A percentile compares a stretch with the other conserved stretches of the same genome.
Conservation (phyloP, 306 rosid species). For the Delonix regia region DNA sequence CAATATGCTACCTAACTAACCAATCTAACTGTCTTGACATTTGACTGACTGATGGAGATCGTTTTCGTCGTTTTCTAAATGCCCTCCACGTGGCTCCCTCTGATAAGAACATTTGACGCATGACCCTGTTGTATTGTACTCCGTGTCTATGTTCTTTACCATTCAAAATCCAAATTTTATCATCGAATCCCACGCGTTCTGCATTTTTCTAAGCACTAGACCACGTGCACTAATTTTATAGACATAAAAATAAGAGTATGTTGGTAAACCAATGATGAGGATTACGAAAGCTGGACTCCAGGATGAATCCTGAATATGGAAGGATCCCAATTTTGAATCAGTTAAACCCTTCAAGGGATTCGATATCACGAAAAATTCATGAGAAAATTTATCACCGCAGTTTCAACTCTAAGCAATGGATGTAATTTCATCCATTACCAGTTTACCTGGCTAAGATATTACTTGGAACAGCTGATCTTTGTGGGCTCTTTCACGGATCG, state of each 20-base stretch:
- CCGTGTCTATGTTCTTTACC: slow-evolving; percentile 13
- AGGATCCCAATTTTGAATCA: slow-evolving; percentile 79
- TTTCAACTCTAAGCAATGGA: slow-evolving; percentile 66
- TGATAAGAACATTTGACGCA: not conserved
- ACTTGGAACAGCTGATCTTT: slow-evolving; percentile 31
- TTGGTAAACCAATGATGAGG: slow-evolving; percentile 82
- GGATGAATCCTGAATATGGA: slow-evolving; percentile 79
- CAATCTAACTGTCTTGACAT: slow-evolving; percentile 3
- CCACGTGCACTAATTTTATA: too few species aligned
- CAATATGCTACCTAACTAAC: not conserved
- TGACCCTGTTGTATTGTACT: not conserved
- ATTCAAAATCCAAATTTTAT: not conserved
- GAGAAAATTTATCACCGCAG: slow-evolving; percentile 90
- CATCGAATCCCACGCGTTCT: not conserved
- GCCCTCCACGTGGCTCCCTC: slow-evolving; percentile 36
- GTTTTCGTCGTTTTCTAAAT: not conserved
- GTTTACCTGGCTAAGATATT: too few species aligned
- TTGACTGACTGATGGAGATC: slow-evolving; percentile 33
- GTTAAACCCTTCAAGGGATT: slow-evolving; percentile 71
- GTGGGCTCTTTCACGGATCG: slow-evolving; percentile 69
- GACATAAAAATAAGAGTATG: too few species aligned
- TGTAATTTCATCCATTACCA: not conserved
- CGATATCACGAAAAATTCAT: slow-evolving; percentile 78
- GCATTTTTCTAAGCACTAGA: not conserved
- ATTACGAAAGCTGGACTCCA: slow-evolving; percentile 67